Conservation (phyloP, 2,329 filamentous ascomycete genomes). For the Penicillium aurantiogriseum region DNA sequence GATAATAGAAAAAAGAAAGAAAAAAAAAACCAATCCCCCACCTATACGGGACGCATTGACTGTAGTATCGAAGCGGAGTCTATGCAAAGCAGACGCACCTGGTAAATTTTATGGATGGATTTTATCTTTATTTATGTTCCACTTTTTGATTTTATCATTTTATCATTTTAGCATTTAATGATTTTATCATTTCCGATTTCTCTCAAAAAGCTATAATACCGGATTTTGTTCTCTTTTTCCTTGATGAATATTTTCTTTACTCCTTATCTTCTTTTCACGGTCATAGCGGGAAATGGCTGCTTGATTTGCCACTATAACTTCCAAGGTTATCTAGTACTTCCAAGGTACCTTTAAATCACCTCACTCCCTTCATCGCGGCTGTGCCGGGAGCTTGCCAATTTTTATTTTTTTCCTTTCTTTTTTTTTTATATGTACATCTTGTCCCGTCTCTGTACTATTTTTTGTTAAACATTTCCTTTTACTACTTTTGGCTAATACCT, state of each 20-base stretch:
- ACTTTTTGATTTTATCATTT: background rate
- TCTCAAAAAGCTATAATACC: slow-evolving; percentile 6
- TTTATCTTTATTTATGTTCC: slow-evolving; percentile 1
- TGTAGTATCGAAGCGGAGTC: slow-evolving; percentile 16
- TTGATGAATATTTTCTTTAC: background rate
- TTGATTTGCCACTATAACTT: slow-evolving; percentile 11
- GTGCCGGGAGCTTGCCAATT: background rate
- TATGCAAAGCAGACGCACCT: slow-evolving; percentile 22
- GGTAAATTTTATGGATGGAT: background rate
- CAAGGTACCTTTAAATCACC: slow-evolving; percentile 3
- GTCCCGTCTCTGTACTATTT: slow-evolving; percentile 3
- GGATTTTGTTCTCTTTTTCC: slow-evolving; percentile 2
- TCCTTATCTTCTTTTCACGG: slow-evolving; percentile 8
- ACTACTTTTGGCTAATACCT: background rate
- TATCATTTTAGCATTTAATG: too few species aligned
- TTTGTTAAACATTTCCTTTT: background rate
- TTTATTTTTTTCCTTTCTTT: background rate
- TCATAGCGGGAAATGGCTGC: slow-evolving; percentile 9
- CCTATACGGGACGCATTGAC: slow-evolving; percentile 26
- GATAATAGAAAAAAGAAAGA: background rate
- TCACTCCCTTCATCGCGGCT: background rate
- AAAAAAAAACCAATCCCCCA: slow-evolving; percentile 2
- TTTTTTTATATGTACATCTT: slow-evolving; percentile 7
- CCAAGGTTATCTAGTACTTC: background rate
- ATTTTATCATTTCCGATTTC: background rate